Base-by-base conservation (phyloP, 2,329 filamentous ascomycete species). In the Colletotrichum sidae region DNA sequence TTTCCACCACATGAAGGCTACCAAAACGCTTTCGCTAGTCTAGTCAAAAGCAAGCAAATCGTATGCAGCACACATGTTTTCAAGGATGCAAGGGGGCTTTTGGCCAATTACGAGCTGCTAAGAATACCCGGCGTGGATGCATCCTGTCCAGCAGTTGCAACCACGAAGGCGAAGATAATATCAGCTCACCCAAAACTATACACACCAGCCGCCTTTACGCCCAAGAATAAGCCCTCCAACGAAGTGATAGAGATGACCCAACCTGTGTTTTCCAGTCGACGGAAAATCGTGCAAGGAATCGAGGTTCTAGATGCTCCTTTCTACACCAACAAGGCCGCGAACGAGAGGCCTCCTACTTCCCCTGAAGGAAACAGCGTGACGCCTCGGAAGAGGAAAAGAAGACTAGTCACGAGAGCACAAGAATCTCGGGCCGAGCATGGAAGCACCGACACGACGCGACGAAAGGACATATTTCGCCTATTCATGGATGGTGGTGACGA, bases 301-400 rank as follows among this genome's bases (percentile, higher is more conserved):
- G 82, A 83, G 41, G 76, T 80, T n/a, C 71, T 86, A 35, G 78
- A 80, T 55, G 84, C 84, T 2, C 84, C 84, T 3, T 81, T 85
- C 35, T 86, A 86, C 71, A 74, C 68, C 17, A 73, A 61, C 62
- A 74, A 68, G 68, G 63, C 69, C 12, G 67, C 45, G 39, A 67
- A 56, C 49, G 64, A 54, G 17, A 53, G 64, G 13, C 60, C 64
- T 8, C 38, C 33, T 8, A 57, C 45, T 5, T 47, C 61, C 10
- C 52, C 39, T 33, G 65, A 67, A 46, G 56, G 49, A 2, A 41
- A 13, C 8, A 44, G 35, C 10, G 47, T 56, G 37, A 56, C 55
- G 8, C 55, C 65, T 8, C 63, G 56, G 10, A 67, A 61, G 25
- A 55, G 65, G 39, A 65, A 55, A 33, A 65, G 42, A 39, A 55